Evolutionary conservation across 306 rosid species (phyloP).

Genomic region (Cucurbita pepo): DNA sequence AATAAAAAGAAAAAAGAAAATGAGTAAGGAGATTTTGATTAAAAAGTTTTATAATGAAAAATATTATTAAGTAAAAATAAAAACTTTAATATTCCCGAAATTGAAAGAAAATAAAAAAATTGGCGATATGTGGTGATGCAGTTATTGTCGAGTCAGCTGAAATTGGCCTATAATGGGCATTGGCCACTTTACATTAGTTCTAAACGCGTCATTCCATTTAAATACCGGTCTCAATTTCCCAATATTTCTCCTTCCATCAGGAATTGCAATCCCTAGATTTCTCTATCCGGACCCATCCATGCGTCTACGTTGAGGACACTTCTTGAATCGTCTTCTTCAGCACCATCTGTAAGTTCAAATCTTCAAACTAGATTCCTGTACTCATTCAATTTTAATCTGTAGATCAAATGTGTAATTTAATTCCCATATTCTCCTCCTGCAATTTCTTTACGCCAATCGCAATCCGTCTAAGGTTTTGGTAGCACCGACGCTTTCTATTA

Average conservation of each 20-base stretch:
- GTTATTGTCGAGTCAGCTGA: not conserved
- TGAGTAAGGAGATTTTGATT: too few relatives aligned
- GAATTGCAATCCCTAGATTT: not conserved
- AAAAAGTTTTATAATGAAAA: too few relatives aligned
- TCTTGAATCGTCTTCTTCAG: conserved; percentile 7
- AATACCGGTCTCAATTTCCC: not conserved
- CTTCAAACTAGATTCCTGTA: not conserved
- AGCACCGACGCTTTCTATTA: too few relatives aligned
- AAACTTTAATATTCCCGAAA: too few relatives aligned
- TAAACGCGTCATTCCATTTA: not conserved
- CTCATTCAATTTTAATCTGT: not conserved
- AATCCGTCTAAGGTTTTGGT: not conserved
- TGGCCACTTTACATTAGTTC: not conserved
- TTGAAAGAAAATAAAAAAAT: not conserved
- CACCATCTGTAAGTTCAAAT: conserved; percentile 31
- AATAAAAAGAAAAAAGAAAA: too few relatives aligned
- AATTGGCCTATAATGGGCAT: not conserved
- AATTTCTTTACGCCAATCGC: not conserved
- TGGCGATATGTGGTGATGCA: not conserved
- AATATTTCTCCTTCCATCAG: not conserved
- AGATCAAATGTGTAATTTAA: not conserved
- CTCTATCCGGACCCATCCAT: not conserved
- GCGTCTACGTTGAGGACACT: not conserved
- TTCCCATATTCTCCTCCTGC: not conserved
- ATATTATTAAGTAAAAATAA: too few relatives aligned